Evolutionary conservation across 495 filamentous ascomycete species (phyloP), one percentile per base, ranked within the genome.

Genomic region (Monascus purpureus): DNA sequence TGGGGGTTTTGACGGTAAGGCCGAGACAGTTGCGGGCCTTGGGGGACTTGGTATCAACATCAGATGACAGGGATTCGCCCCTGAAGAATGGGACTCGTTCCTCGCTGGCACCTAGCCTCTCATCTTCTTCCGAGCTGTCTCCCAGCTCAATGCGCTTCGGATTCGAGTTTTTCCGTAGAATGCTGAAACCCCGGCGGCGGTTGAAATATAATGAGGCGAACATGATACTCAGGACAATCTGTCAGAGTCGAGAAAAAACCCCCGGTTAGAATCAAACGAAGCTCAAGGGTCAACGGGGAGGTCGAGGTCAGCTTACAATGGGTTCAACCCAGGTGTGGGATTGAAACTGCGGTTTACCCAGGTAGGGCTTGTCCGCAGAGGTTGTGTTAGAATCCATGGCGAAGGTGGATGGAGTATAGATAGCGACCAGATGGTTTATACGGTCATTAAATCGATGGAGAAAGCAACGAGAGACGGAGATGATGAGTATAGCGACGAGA

Each of bases 1-100:
- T 74, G 2, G 68, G 72, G 2, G 65, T 75, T 31, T 55, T 44
- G 22, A 78, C 38, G 2, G 42, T 33, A 19, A 59, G 34, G 8
- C 73, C 64, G 30, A 53, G 68, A 33, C 57, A 67, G 16, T 34
- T 38, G 15, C 65, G 59, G n/a, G 32, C 35, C 41, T 31, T 51
- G 39, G 12, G 9, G 20, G 4, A 22, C 20, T 9, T 22, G 20
- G 4, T 22, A 4, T 22, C 9, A n/a, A n/a, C n/a, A n/a, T n/a
- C n/a, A n/a, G n/a, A 4, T 22, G 20, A 4, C 20, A 22, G 20
- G 20, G 20, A 22, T 9, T 22, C 20, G 20, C n/a, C n/a, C n/a
- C n/a, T n/a, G n/a, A n/a, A n/a, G n/a, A n/a, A n/a, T n/a, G n/a
- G n/a, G n/a, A n/a, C n/a, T n/a, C n/a, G n/a, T n/a, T n/a, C n/a